A percentile compares a stretch with the other conserved stretches of the same genome.
phyloP scores from a whole-genome alignment of 2,329 filamentous ascomycete species.

The Cyclaneusma minus region DNA sequence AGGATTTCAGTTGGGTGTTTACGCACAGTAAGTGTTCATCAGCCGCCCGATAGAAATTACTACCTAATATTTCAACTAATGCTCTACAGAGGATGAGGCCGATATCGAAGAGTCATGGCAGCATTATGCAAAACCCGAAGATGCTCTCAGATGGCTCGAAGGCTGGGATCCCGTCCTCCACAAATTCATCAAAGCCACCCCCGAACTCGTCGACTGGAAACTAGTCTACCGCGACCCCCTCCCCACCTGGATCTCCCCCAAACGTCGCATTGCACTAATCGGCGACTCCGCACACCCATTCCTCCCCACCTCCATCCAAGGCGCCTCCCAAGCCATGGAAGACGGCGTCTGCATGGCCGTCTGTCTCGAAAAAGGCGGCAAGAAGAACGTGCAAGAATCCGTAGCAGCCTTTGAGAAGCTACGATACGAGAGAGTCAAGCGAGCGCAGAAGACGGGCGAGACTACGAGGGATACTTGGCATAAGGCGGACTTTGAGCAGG shows the following conservation, averaged over 20 bases:
- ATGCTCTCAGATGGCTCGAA: conserved; percentile 7
- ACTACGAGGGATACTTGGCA: conserved; percentile 11
- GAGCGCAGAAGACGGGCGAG: conserved; percentile 13
- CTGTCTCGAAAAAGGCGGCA: conserved; percentile 13
- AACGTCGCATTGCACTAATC: conserved; percentile 18
- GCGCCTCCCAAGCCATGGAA: conserved; percentile 23
- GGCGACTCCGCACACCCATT: conserved; percentile 24
- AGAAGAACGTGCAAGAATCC: conserved; percentile 8
- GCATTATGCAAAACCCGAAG: conserved; percentile 5
- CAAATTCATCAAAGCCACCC: conserved; percentile 12
- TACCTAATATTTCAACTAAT: conserved; percentile 12
- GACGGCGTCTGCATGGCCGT: conserved; percentile 22
- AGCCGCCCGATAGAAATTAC: conserved; percentile 13
- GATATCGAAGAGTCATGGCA: conserved; percentile 31
- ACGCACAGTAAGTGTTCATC: conserved; percentile 25
- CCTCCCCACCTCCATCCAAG: conserved; percentile 22
- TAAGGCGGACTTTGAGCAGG: conserved; percentile 11
- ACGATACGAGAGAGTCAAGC: conserved; percentile 10
- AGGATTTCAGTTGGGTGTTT: conserved; percentile 37
- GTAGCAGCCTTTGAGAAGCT: conserved; percentile 10
- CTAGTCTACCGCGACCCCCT: conserved; percentile 13
- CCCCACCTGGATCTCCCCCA: conserved; percentile 14
- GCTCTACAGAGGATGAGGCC: conserved; percentile 15
- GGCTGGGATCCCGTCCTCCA: conserved; percentile 13
- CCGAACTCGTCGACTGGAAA: conserved; percentile 17